Percentiles rank a stretch among this genome's conserved stretches.
These are phyloP conservation scores for Globisporangium spinosum DNA, from an alignment of 352 stramenopile species.

Conservation along the genomic window DNA sequence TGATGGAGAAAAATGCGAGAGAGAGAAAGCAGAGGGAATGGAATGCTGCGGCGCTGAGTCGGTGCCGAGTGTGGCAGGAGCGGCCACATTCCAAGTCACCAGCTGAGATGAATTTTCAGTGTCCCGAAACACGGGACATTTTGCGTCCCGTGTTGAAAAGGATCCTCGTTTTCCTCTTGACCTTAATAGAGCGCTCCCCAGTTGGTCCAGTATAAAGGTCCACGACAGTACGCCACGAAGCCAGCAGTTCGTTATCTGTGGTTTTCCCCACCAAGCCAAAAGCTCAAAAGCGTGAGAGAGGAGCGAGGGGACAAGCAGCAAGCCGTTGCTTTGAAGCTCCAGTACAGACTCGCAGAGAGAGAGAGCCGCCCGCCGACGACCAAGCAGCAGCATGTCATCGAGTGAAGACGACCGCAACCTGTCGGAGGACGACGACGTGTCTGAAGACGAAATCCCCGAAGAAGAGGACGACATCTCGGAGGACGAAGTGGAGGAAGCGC, in stretches of 20 bases:
- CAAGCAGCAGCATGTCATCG: conserved; percentile 60
- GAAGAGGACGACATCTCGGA: conserved; percentile 52
- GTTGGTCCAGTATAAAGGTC: neutral
- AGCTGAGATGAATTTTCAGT: neutral
- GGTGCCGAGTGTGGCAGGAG: neutral
- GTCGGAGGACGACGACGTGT: conserved; percentile 42
- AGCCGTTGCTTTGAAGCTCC: neutral
- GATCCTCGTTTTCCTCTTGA: neutral
- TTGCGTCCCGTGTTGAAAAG: neutral
- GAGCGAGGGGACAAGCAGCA: conserved; percentile 1
- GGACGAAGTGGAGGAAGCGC: conserved; percentile 39
- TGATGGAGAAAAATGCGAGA: conserved; percentile 4
- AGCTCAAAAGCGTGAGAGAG: neutral
- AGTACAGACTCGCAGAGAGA: neutral
- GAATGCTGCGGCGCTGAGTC: neutral
- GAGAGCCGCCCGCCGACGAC: neutral
- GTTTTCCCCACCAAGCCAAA: neutral
- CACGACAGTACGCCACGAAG: neutral
- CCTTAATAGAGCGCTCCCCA: neutral
- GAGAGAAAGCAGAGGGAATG: conserved; percentile 3
- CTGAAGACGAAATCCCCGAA: conserved; percentile 71
- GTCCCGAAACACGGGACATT: neutral
- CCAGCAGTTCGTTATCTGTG: neutral
- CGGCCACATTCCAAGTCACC: neutral
- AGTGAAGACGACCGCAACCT: conserved; percentile 85